These are phyloP conservation scores for Aspergillus tubingensis DNA, from an alignment of 2,329 filamentous ascomycete genomes.

Conservation along the genomic window DNA sequence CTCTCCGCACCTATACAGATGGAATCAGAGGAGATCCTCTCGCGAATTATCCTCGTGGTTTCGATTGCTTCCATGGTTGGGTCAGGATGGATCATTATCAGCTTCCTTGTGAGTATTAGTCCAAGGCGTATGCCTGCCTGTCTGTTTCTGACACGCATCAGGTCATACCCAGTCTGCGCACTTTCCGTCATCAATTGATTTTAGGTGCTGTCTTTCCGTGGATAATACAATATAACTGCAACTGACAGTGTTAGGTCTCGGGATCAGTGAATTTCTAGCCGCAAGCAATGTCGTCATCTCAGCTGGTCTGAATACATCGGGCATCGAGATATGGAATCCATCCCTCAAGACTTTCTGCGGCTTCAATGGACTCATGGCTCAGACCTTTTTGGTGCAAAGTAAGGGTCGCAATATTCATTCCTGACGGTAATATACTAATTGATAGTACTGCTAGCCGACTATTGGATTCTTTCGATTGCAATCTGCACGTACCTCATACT, in stretches of 20 bases:
- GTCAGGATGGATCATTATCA: constrained; percentile 6
- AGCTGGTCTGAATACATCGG: constrained; percentile 5
- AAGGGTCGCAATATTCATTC: not conserved
- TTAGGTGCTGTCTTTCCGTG: not conserved
- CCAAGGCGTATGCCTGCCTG: not conserved
- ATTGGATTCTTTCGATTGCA: constrained; percentile 11
- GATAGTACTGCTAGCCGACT: constrained; percentile 2
- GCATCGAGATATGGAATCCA: constrained; percentile 1
- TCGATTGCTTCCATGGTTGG: constrained; percentile 3
- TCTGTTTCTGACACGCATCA: not conserved
- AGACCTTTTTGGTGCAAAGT: constrained; percentile 11
- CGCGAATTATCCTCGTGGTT: constrained; percentile 1
- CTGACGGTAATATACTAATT: no score
- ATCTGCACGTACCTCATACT: constrained; percentile 12
- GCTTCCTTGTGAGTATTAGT: not conserved
- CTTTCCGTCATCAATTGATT: constrained; percentile 12
- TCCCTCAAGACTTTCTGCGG: constrained; percentile 1
- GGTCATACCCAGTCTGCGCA: constrained; percentile 10
- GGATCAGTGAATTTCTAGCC: constrained; percentile 8
- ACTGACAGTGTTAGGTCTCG: constrained; percentile 2
- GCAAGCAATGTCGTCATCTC: constrained; percentile 6
- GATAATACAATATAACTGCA: not conserved
- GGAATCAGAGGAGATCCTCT: constrained; percentile 3
- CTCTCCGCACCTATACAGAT: not conserved
- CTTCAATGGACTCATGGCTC: constrained; percentile 10